Evolutionary conservation across 306 rosid species (phyloP), one percentile per base, ranked within the genome.

Genomic region (Cercis canadensis): DNA sequence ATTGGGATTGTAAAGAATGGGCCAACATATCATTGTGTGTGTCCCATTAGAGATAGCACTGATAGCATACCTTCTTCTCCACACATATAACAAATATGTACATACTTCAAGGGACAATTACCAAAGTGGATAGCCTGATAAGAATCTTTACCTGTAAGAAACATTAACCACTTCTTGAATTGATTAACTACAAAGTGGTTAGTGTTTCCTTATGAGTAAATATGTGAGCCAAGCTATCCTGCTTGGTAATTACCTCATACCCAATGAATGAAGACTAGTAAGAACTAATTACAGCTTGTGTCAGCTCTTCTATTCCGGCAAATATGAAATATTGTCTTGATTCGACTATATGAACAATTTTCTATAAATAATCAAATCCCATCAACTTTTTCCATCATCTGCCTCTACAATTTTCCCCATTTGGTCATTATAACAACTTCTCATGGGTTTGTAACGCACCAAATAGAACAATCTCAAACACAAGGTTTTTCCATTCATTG

Each of bases 401-500:
- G 8, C 18, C 9, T 13, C 55, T 21, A 34, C 43, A 49, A 43
- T 11, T 40, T 44, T 34, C 15, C 45, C 39, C 57, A 19, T 62
- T 4, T 39, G 69, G 11, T 50, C 43, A 24, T 24, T 24, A 1
- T 24, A 24, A 24, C 3, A 24, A 24, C 1, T 24, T 9, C 7
- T 1, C 43, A 6, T 7, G 10, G 7, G 10, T 16, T 60, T 50
- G 44, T 7, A 29, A 37, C 55, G 62, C 43, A 39, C 19, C 29
- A 24, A 24, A 24, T 24, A 70, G 37, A 21, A 57, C 12, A 70
- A 47, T 58, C 64, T 70, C 40, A 55, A 49, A 65, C 29, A 50
- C 53, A 65, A 58, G 16, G 57, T 57, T 58, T 39, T 55, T 29
- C 50, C 17, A 6, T 64, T 39, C 72, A 56, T 21, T 53, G 57